Evolutionary conservation across 192 early-diverging fungal genomes (phyloP).

Genomic region (Backusella macrospora): DNA sequence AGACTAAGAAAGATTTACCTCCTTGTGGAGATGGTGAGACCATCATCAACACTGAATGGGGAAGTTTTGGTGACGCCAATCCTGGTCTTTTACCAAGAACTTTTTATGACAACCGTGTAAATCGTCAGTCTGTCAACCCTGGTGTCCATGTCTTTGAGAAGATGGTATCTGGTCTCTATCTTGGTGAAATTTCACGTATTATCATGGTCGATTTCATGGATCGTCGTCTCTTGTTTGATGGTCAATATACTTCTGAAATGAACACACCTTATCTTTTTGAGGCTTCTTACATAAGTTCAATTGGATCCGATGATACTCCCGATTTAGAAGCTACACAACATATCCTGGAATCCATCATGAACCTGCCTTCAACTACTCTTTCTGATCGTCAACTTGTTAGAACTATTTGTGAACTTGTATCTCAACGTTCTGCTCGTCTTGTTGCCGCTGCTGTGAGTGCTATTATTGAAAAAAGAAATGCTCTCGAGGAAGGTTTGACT

Average conservation of each 20-base stretch:
- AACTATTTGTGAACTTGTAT: constrained; percentile 81
- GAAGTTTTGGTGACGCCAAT: constrained; percentile 82
- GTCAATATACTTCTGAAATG: constrained; percentile 61
- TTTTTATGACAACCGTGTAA: constrained; percentile 79
- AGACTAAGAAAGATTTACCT: neutral
- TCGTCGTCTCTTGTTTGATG: constrained; percentile 76
- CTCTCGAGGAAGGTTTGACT: constrained; percentile 31
- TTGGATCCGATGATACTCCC: constrained; percentile 67
- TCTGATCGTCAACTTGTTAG: constrained; percentile 82
- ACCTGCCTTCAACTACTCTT: constrained; percentile 65
- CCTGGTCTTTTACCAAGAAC: constrained; percentile 74
- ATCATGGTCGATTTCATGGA: constrained; percentile 82
- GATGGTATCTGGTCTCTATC: constrained; percentile 93
- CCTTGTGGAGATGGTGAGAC: constrained; percentile 57
- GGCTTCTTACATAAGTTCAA: constrained; percentile 70
- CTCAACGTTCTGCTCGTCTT: constrained; percentile 81
- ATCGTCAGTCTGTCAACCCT: constrained; percentile 80
- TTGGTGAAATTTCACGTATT: constrained; percentile 86
- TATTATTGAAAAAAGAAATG: constrained; percentile 53
- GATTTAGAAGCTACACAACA: constrained; percentile 69
- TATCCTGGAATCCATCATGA: constrained; percentile 75
- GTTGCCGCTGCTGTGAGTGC: constrained; percentile 71
- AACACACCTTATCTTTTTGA: constrained; percentile 78
- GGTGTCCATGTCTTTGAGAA: constrained; percentile 88
- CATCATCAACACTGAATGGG: constrained; percentile 97